Base-by-base conservation (phyloP, 1,284 basidiomycete species). In the Cutaneotrichosporon arboriforme region DNA sequence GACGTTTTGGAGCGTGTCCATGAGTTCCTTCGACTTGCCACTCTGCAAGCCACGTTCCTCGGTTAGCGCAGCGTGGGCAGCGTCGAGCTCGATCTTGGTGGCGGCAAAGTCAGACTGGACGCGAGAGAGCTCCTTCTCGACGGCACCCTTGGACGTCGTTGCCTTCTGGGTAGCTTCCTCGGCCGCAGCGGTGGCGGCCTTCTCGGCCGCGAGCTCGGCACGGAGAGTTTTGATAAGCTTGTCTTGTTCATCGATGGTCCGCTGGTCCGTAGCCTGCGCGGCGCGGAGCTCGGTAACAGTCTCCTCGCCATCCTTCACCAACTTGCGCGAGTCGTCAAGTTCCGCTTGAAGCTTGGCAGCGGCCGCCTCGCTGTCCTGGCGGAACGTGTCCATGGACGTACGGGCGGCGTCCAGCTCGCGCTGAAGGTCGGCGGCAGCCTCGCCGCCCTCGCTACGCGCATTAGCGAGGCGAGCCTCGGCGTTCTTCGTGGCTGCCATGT, bases 211-310 rank as follows among this genome's bases (percentile, higher is more conserved):
- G 26, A 40, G 46, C 17, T 48, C 36, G 26, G 44, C 44, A n/a
- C 13, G 26, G 9, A 20, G 4, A 12, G 12, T 18, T 22, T 90
- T 87, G 15, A 94, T 82, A 8, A 97, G 90, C 9, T 87, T 83
- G 55, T 84, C 84, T 65, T 82, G 81, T 70, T 97, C 93, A 12
- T 87, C 86, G 41, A 92, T 81, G 10, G 45, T 35, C 4, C 26
- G 10, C 36, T 46, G 12, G 20, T 37, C 43, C 31, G 34, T 35
- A 21, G 23, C 21, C 21, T 21, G 12, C 4, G 21, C 40, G 7
- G 9, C 22, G 21, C 26, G 26, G 26, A 31, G 26, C 26, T 31
- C 10, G 26, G 26, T 10, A 5, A 10, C 26, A 10, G 7, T 10
- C 7, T 7, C 7, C 7, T 31, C 26, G 14, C 36, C 14, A 4